Base-by-base conservation (phyloP, 331 rosid species). In the Rhamnella rubrinervis region DNA sequence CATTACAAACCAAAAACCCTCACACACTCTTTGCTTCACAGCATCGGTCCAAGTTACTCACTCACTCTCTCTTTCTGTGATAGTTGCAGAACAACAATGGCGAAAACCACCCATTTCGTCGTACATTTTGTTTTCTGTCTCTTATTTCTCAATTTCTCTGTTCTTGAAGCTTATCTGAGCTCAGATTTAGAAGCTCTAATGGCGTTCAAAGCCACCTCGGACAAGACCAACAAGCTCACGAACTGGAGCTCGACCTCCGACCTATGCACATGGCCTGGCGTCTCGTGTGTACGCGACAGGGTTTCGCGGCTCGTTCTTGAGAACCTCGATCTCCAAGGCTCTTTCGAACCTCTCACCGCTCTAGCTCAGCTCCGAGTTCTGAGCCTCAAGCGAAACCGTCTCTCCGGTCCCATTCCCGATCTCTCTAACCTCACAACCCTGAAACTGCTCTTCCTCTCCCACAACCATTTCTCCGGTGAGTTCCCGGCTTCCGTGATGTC, bases 251-350 rank as follows among this genome's bases (percentile, higher is more conserved):
- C 81, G n/a, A 72, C 78, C 77, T 61, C 85, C 11, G n/a, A 74
- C 61, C 88, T 81, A 1, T 93, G 98, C 73, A 18, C 78, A 40
- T 93, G 89, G 87, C 3, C 70, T 49, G 93, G 93, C 35, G 84
- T 90, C 50, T 77, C 83, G 17, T 93, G 98, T 69, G 71, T 82
- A 37, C 76, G 62, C 8, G 63, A 78, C 78, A 79, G 96, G 7
- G 95, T 93, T 74, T 77, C 96, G 0, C 78, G 86, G 12, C 92
- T 93, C 26, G 83, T 93, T 21, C 97, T 93, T 51, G 89, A 93
- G 56, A 26, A 65, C 69, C 90, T 88, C 25, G 64, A 78, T 65
- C 96, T 93, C 55, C 63, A 18, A 0, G 93, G 89, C 79, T 83
- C 97, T 5, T 67, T 90, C 39, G 44, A 44, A 0, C 77, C 85